phyloP scores from a whole-genome alignment of 371 early-diverging fungal species.

The Chytridiales sp. region DNA sequence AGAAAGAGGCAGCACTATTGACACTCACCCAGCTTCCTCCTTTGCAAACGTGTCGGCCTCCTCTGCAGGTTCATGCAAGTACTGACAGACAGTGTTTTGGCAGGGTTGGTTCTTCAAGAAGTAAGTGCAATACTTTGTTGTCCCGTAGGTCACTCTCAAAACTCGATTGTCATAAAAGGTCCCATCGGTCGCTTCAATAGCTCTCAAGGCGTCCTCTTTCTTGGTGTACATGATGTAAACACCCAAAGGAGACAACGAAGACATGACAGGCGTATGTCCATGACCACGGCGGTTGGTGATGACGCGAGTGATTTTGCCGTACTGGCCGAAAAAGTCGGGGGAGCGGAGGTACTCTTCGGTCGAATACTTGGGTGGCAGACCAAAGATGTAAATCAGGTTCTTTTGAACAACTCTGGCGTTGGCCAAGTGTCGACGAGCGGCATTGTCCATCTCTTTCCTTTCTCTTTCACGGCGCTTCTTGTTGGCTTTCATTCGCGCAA shows the following conservation, averaged over 20 bases:
- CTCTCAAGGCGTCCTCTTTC: constrained; percentile 86
- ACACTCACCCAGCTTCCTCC: constrained; percentile 54
- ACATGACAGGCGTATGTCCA: constrained; percentile 36
- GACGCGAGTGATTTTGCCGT: constrained; percentile 91
- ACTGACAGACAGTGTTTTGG: constrained; percentile 90
- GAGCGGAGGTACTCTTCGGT: constrained; percentile 85
- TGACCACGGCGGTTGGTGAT: constrained; percentile 67
- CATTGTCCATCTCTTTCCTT: constrained; percentile 71
- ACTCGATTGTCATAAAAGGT: constrained; percentile 66
- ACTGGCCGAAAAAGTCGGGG: constrained; percentile 94
- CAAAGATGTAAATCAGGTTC: constrained; percentile 93
- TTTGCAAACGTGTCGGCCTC: constrained; percentile 73
- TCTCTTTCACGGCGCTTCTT: constrained; percentile 89
- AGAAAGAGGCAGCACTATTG: neutral
- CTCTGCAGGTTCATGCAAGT: constrained; percentile 93
- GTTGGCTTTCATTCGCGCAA: constrained; percentile 64
- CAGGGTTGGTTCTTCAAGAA: constrained; percentile 88
- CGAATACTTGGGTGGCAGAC: constrained; percentile 78
- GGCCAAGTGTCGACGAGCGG: constrained; percentile 75
- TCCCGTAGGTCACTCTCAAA: constrained; percentile 82
- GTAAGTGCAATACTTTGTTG: constrained; percentile 96
- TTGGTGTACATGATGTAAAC: constrained; percentile 87
- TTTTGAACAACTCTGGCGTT: constrained; percentile 93
- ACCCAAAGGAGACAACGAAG: constrained; percentile 49
- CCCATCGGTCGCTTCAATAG: constrained; percentile 91